phyloP scores from a whole-genome alignment of 768 basidiomycete genomes.

The Lactifluus piperatus region DNA sequence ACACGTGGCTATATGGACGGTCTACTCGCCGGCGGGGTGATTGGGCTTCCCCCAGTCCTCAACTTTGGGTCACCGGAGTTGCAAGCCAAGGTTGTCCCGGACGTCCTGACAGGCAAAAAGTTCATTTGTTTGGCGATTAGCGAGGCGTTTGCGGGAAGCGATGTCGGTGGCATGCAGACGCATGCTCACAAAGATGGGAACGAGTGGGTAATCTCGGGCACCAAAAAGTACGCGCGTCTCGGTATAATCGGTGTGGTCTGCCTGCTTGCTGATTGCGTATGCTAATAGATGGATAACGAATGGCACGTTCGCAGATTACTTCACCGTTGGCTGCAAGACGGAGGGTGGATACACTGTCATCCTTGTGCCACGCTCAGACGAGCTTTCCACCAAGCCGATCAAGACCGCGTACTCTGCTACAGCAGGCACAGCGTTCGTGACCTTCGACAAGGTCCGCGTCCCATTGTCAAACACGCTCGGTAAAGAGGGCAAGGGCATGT shows the following conservation, averaged over 20 bases:
- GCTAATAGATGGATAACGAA: constrained; percentile 78
- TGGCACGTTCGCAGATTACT: constrained; percentile 77
- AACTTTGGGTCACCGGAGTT: constrained; percentile 81
- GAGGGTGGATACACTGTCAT: constrained; percentile 70
- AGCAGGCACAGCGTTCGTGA: constrained; percentile 85
- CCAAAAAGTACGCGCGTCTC: constrained; percentile 62
- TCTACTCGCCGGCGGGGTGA: constrained; percentile 70
- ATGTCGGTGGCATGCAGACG: constrained; percentile 78
- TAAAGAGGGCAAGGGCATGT: constrained; percentile 72
- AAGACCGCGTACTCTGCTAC: constrained; percentile 89
- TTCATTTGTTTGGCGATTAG: constrained; percentile 86
- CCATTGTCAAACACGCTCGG: constrained; percentile 87
- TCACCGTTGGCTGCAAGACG: constrained; percentile 70
- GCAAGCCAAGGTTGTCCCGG: constrained; percentile 59
- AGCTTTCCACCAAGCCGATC: constrained; percentile 77
- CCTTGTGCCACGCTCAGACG: constrained; percentile 60
- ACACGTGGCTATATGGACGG: constrained; percentile 87
- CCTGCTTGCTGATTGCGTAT: background rate
- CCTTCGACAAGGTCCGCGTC: constrained; percentile 72
- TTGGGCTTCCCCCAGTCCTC: constrained; percentile 82
- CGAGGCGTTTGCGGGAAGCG: constrained; percentile 89
- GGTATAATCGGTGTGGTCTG: background rate
- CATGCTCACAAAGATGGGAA: constrained; percentile 81
- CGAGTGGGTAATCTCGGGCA: constrained; percentile 83
- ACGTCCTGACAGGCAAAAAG: constrained; percentile 70